Conservation (phyloP, 108 stramenopile genomes). For the Phaeodactylum tricornutum region DNA sequence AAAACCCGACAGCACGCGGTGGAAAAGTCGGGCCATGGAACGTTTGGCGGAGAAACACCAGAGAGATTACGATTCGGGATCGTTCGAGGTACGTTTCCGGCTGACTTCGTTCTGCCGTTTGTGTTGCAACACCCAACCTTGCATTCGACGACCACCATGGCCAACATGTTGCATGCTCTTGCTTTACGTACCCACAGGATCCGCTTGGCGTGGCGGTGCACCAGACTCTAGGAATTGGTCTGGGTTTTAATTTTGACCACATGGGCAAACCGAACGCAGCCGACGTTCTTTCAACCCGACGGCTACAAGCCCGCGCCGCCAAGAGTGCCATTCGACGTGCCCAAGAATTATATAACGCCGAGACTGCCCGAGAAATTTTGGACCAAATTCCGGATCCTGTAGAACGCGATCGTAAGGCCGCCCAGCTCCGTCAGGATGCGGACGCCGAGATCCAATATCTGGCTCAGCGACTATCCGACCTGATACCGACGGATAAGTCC, state of each 20-base stretch:
- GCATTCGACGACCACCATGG: conserved; percentile 2
- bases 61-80: conserved; percentile 16
- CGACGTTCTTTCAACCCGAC: conserved; percentile 34
- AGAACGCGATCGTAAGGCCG: no score
- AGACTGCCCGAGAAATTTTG: no score
- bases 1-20: conserved; percentile 2
- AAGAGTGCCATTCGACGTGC: conserved; percentile 64
- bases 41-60: conserved; percentile 21
- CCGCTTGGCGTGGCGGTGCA: conserved; percentile 74
- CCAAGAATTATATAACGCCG: conserved; percentile 16
- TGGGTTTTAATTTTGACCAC: conserved; percentile 69
- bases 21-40: conserved; percentile 34
- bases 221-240: conserved; percentile 64
- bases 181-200: conserved; percentile 34
- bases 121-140: background rate
- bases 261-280: conserved; percentile 14
- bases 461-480: no score
- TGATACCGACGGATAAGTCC: no score
- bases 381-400: no score
- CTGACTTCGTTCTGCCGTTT: background rate
- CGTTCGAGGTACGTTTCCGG: conserved; percentile 7
- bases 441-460: no score
- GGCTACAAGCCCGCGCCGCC: conserved; percentile 64
- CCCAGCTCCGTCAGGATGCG: no score
- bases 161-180: no score